A percentile compares a stretch with the other conserved stretches of the same genome.
These are phyloP conservation scores for Babesia divergens DNA, from an alignment of 169 alveolate species.

Conservation along the genomic window DNA sequence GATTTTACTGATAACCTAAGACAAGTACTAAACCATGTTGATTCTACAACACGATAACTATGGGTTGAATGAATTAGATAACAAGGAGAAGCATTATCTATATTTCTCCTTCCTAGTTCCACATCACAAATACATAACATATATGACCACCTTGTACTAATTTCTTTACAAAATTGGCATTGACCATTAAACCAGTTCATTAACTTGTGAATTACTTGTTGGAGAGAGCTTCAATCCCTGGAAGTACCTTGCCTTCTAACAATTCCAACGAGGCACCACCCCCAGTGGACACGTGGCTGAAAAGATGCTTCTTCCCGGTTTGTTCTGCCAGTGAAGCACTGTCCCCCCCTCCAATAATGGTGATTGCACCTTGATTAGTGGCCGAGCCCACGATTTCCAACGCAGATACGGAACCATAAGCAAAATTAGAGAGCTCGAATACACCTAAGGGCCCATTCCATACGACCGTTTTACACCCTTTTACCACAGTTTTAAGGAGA, in stretches of 20 bases:
- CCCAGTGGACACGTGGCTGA: constrained; percentile 97
- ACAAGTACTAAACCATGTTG: no score
- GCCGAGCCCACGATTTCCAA: constrained; percentile 88
- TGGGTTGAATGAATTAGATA: no score
- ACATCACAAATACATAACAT: no score
- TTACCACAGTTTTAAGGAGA: constrained; percentile 75
- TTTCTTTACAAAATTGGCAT: background rate
- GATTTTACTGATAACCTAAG: no score
- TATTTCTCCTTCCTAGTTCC: no score
- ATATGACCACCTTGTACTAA: background rate
- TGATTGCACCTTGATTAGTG: constrained; percentile 87
- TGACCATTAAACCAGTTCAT: no score
- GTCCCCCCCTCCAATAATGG: constrained; percentile 96
- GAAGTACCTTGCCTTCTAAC: constrained; percentile 95
- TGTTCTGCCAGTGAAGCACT: constrained; percentile 90
- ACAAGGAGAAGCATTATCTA: no score
- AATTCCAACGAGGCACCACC: constrained; percentile 99
- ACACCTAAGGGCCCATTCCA: constrained; percentile 98
- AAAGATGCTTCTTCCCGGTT: constrained; percentile 78
- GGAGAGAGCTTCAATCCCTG: constrained; percentile 92
- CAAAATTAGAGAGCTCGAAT: constrained; percentile 89
- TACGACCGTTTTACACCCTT: constrained; percentile 86
- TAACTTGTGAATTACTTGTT: constrained; percentile 5
- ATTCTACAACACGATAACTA: no score
- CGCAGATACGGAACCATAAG: constrained; percentile 86